These are phyloP conservation scores for Suillus alpinus DNA, from an alignment of 768 basidiomycete genomes.

Conservation along the genomic window DNA sequence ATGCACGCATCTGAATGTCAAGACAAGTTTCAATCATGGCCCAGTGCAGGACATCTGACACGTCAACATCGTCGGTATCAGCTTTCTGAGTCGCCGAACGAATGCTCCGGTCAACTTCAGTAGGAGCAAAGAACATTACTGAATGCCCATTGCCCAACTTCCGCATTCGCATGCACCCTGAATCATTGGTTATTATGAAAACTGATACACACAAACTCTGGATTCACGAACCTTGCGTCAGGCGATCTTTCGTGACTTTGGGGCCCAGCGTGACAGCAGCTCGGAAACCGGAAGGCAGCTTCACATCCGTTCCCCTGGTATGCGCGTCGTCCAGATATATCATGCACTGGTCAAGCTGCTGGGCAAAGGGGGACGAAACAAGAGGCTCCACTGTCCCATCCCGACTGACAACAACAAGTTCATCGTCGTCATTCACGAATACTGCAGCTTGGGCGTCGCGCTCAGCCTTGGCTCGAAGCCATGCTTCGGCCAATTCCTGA, in stretches of 20 bases:
- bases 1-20: conserved; percentile 36
- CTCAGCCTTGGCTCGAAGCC: background rate
- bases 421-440: background rate
- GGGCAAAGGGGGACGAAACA: background rate
- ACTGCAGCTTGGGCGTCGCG: background rate
- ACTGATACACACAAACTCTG: background rate
- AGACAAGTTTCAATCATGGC: conserved; percentile 42
- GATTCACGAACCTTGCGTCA: background rate
- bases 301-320: conserved; percentile 22
- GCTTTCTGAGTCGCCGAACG: conserved; percentile 21
- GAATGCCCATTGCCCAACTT: conserved; percentile 46
- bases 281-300: conserved; percentile 36
- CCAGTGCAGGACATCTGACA: conserved; percentile 42
- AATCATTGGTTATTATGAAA: background rate
- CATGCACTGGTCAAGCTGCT: background rate
- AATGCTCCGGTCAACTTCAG: conserved; percentile 38
- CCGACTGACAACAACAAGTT: background rate
- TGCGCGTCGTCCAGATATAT: background rate
- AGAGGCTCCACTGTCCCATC: background rate
- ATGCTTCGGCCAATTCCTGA: background rate
- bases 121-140: conserved; percentile 44
- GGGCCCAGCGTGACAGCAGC: conserved; percentile 50
- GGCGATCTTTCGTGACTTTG: conserved; percentile 47
- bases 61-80: background rate
- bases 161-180: conserved; percentile 56